Evolutionary conservation across 768 basidiomycete species (phyloP), one percentile per base, ranked within the genome.

Genomic region (Kwoniella dendrophila): DNA sequence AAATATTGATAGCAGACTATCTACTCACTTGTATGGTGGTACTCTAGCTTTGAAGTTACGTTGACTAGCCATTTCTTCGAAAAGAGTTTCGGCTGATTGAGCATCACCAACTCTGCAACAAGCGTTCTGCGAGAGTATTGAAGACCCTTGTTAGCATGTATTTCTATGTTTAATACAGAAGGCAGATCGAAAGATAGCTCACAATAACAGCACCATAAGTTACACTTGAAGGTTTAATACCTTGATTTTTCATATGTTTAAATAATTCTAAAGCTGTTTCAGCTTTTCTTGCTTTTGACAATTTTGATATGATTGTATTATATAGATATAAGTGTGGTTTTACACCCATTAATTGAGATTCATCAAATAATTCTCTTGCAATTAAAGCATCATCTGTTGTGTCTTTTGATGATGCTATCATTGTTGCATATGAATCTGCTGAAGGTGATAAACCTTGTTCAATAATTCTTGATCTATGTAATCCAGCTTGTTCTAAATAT

Each of bases 281-380:
- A 0, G 92, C 91, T 79, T 95, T 95, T 68, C 96, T 85, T 2
- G 96, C 96, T 78, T 89, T 92, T 32, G 92, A 87, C 10, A 99
- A 84, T 81, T 95, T 94, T 66, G 90, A 92, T 80, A 99, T 97
- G 81, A 94, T 88, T 70, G 91, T 97, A 82, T 99, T 98, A 83
- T 89, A 99, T 38, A 99, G 85, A 80, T 88, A 99, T 48, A 88
- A 83, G 73, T 90, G 93, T 16, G 92, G 88, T 32, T 72, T 68
- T 38, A 95, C 89, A 8, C 86, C 86, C 27, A 85, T 84, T 44
- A 81, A 78, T 63, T 86, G 84, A 22, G 88, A 84, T 78, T 99
- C 94, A 29, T 87, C 81, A 81, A 88, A 98, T 30, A 97, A 84
- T 30, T 86, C 84, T 78, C 92, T 82, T 0, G 92, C 94, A 66